phyloP scores from a whole-genome alignment of 768 basidiomycete genomes.

The Leccinum uliginosum region DNA sequence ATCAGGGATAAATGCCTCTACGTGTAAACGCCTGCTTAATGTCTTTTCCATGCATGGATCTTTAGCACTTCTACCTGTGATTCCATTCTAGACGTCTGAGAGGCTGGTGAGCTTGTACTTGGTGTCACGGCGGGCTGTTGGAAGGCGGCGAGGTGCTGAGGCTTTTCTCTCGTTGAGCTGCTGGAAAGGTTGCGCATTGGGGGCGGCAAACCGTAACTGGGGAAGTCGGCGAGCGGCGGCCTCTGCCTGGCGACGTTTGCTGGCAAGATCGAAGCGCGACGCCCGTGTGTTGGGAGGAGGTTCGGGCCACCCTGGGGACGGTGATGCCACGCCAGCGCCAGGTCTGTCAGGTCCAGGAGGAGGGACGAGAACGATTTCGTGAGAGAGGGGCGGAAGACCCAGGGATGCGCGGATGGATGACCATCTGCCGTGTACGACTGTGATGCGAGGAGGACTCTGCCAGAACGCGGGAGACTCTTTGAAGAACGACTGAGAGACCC shows the following conservation, averaged over 20 bases:
- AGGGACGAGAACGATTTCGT: background rate
- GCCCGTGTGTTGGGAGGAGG: conserved; percentile 5
- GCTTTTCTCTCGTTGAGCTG: conserved; percentile 4
- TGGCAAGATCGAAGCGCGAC: conserved; percentile 24
- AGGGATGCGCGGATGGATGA: conserved; percentile 28
- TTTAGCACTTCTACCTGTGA: conserved; percentile 9
- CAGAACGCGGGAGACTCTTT: background rate
- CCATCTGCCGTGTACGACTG: conserved; percentile 31
- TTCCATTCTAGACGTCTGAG: background rate
- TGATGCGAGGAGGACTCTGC: background rate
- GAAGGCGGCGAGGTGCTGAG: background rate
- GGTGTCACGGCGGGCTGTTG: background rate
- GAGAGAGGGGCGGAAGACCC: conserved; percentile 25
- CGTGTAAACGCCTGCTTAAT: conserved; percentile 15
- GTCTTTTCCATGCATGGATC: conserved; percentile 1
- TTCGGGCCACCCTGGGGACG: background rate
- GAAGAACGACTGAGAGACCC: background rate
- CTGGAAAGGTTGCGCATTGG: background rate
- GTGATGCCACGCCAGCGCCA: background rate
- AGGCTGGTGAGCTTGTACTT: background rate
- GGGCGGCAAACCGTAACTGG: conserved; percentile 23
- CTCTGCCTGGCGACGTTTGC: conserved; percentile 8
- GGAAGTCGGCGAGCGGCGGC: conserved; percentile 9
- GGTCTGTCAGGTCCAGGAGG: background rate
- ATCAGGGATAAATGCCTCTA: conserved; percentile 9